A percentile compares a stretch with the other conserved stretches of the same genome.
phyloP scores from a whole-genome alignment of 2,329 filamentous ascomycete species.

The Pseudopyricularia javanii region DNA sequence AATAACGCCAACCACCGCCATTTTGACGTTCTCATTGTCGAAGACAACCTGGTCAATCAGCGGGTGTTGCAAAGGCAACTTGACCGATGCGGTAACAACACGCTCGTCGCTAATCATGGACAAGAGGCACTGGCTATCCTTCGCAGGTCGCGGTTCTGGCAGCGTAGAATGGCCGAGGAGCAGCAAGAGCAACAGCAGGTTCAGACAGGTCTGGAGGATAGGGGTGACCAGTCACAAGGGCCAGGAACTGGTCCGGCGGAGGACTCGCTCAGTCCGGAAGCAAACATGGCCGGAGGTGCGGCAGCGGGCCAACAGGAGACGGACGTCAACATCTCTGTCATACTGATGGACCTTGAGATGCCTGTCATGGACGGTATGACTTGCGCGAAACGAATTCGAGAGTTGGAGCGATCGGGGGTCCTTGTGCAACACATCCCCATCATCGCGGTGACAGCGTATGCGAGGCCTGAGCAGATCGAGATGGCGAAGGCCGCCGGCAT shows the following conservation, averaged over 20 bases:
- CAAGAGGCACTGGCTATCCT: constrained; percentile 40
- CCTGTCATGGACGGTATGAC: constrained; percentile 60
- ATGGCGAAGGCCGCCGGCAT: constrained; percentile 38
- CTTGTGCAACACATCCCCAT: constrained; percentile 38
- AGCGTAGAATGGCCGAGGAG: not conserved
- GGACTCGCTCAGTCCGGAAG: not conserved
- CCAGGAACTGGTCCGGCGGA: not conserved
- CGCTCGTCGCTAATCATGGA: constrained; percentile 44
- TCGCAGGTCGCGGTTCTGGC: constrained; percentile 14
- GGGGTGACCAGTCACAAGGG: not conserved
- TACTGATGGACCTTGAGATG: constrained; percentile 71
- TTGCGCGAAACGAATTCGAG: constrained; percentile 53
- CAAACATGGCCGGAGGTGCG: not conserved
- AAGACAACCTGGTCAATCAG: constrained; percentile 51
- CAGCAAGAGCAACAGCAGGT: not conserved
- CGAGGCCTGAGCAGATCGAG: constrained; percentile 46
- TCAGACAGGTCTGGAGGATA: not conserved
- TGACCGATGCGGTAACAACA: constrained; percentile 32
- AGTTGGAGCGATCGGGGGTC: constrained; percentile 40
- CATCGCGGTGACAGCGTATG: constrained; percentile 58
- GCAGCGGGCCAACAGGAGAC: not conserved
- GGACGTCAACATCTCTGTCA: constrained; percentile 39
- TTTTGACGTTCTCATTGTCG: constrained; percentile 40
- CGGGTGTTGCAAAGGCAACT: constrained; percentile 40
- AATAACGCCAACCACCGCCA: constrained; percentile 10